These are phyloP conservation scores for Saturnispora bothae DNA, from an alignment of 805 yeast genomes.

Conservation along the genomic window DNA sequence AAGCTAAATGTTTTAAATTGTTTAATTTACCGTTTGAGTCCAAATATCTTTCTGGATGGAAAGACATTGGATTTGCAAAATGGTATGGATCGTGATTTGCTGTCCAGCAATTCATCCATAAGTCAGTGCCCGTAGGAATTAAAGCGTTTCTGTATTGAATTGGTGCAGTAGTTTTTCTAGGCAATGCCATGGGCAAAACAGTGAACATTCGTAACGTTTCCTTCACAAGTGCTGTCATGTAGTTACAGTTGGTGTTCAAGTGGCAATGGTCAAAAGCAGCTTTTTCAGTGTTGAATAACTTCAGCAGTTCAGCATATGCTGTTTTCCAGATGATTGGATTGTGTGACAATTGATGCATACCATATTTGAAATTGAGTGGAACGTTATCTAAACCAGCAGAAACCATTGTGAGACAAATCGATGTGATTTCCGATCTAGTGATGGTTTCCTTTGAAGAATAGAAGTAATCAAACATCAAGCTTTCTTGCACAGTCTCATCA, in stretches of 20 bases:
- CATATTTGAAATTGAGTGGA: conserved; percentile 50
- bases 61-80: conserved; percentile 35
- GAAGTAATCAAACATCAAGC: conserved; percentile 22
- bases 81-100: conserved; percentile 51
- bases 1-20: conserved; percentile 35
- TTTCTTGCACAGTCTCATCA: conserved; percentile 10
- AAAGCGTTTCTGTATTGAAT: conserved; percentile 30
- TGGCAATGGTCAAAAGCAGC: conserved; percentile 20
- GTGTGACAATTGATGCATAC: conserved; percentile 43
- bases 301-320: conserved; percentile 34
- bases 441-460: conserved; percentile 9
- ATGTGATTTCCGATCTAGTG: conserved; percentile 22
- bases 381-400: conserved; percentile 74
- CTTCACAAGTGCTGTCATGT: conserved; percentile 45
- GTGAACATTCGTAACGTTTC: conserved; percentile 56
- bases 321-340: conserved; percentile 31
- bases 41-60: conserved; percentile 46
- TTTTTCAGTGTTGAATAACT: conserved; percentile 21
- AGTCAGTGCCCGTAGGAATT: conserved; percentile 46
- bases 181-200: conserved; percentile 58
- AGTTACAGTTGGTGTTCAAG: conserved; percentile 31
- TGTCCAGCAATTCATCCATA: conserved; percentile 60
- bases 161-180: conserved; percentile 46
- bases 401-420: conserved; percentile 63
- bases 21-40: conserved; percentile 13